Percentiles rank a stretch among this genome's conserved stretches.
Conservation (phyloP, 2,329 filamentous ascomycete species). For the Cordyceps javanica region DNA sequence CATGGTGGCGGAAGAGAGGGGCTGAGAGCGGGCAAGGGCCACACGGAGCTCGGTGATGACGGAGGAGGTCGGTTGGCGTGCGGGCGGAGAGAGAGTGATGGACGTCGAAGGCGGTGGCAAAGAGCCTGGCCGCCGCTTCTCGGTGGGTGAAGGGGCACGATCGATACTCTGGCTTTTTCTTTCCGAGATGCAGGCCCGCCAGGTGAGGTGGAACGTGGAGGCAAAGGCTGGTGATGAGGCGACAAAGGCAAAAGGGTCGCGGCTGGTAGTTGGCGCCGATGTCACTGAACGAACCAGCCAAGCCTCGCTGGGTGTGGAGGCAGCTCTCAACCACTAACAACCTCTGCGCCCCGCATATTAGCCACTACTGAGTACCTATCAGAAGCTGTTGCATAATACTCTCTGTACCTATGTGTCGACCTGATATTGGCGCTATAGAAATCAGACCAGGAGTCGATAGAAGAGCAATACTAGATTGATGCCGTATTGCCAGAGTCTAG, state of each 20-base stretch:
- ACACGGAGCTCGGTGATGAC: neutral
- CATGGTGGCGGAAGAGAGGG: constrained; percentile 32
- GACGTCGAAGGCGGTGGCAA: neutral
- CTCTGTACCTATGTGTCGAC: no score
- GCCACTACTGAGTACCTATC: no score
- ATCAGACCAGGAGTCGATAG: neutral
- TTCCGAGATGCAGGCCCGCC: neutral
- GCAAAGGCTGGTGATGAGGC: neutral
- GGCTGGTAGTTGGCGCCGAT: constrained; percentile 3
- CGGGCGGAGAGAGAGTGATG: neutral
- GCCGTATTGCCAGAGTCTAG: no score
- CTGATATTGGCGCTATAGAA: no score
- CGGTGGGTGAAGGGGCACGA: neutral
- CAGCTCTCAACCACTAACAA: neutral
- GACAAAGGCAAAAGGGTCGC: neutral
- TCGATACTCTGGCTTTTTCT: neutral
- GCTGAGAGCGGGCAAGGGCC: constrained; percentile 10
- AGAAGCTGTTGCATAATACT: no score
- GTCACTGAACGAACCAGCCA: constrained; percentile 3
- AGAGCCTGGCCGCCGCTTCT: neutral
- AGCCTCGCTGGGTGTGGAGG: constrained; percentile 1
- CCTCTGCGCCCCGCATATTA: neutral
- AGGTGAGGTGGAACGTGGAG: neutral
- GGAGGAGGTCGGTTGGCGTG: neutral
- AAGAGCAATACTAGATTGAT: no score